Base-by-base conservation (phyloP, 768 basidiomycete species). In the Hygrophorus pudorinus region DNA sequence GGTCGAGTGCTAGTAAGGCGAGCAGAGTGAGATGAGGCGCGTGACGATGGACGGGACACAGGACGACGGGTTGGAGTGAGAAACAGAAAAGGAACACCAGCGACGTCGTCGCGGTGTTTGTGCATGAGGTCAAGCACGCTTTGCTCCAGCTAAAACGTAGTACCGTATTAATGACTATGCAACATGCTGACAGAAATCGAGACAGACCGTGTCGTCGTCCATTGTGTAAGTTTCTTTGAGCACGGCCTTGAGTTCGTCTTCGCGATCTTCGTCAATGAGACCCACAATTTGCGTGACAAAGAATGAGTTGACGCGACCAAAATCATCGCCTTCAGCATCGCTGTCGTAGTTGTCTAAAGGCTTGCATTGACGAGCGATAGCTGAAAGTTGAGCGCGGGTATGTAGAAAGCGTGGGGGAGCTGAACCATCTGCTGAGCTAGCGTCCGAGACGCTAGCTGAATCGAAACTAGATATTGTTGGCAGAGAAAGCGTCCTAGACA, bases 61-160 rank as follows among this genome's bases (percentile, higher is more conserved):
- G 85, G 86, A 14, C 85, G 77, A 48, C 81, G 73, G 27, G 80
- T 85, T 16, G 85, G 83, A 4, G 85, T 89, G 39, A 90, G 68
- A 64, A 83, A 86, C 45, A 88, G 66, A 58, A 90, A 90, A 0
- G 86, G 85, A 5, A 87, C 81, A 14, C 84, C 83, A 10, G 81
- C 78, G 32, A 83, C 66, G 66, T 88, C 82, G 72, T 94, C 91
- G 49, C 79, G 73, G 61, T 92, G 87, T 64, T 86, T 85, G 65
- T 97, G 93, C 93, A 97, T 96, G 49, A 96, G 75, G 57, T 94
- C 90, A 14, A 97, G 70, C 47, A 92, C 87, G 58, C 81, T 78
- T 54, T 92, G 85, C 57, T 96, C 92, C 49, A 90, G 67, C 84
- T 88, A 53, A 4, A 41, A 32, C 12, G 13, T n/a, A 42, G 44